Evolutionary conservation across 345 rosid species (phyloP).

Genomic region (Salix suchowensis): DNA sequence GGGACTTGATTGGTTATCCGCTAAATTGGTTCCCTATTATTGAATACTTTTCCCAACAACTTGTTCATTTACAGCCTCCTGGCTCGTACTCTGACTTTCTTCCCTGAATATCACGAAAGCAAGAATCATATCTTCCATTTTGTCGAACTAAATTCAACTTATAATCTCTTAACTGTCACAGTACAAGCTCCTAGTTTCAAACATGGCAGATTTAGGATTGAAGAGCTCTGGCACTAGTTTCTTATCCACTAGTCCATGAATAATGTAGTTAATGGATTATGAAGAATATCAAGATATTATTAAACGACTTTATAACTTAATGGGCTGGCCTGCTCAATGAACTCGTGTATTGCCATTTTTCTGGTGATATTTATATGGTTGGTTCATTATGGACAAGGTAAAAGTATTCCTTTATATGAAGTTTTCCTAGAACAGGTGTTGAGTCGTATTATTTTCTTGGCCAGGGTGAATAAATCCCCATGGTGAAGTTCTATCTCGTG

Average conservation of each 20-base stretch:
- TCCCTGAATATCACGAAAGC: neutral
- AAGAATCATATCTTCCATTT: neutral
- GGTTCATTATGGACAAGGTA: neutral
- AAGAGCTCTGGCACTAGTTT: neutral
- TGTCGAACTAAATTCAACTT: neutral
- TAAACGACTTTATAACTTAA: neutral
- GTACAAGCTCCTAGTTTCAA: neutral
- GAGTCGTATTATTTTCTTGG: neutral
- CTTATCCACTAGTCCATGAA: neutral
- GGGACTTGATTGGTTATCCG: no score
- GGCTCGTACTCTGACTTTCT: neutral
- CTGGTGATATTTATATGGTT: neutral
- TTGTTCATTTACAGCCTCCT: neutral
- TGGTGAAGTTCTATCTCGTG: neutral
- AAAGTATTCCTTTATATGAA: neutral
- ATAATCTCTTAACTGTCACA: neutral
- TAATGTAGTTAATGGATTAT: neutral
- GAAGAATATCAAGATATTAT: neutral
- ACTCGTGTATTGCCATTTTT: neutral
- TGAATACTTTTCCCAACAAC: no score
- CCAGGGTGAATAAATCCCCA: slow-evolving; percentile 10
- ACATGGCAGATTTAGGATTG: neutral
- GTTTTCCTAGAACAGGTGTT: neutral
- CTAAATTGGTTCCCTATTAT: no score
- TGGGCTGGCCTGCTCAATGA: neutral